phyloP scores from a whole-genome alignment of 108 stramenopile species.

The Parietichytrium sp. region DNA sequence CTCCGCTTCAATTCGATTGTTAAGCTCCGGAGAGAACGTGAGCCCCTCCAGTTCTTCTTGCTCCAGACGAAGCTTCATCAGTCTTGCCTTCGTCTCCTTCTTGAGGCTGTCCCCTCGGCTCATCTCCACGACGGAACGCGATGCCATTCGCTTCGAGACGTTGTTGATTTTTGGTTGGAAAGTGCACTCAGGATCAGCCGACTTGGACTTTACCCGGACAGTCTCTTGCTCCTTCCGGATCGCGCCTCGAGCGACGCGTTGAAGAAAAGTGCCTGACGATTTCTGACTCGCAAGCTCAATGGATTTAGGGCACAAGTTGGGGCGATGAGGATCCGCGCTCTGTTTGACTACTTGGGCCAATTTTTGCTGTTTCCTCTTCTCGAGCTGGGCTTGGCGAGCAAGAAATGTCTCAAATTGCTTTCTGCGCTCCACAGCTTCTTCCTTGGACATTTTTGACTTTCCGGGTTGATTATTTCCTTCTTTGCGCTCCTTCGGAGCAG shows the following conservation, averaged over 20 bases:
- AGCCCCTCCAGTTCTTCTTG: slow-evolving; percentile 53
- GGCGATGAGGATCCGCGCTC: slow-evolving; percentile 15
- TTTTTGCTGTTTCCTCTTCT: slow-evolving; percentile 51
- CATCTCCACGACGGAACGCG: slow-evolving; percentile 51
- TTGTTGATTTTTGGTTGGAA: slow-evolving; percentile 55
- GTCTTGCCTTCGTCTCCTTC: slow-evolving; percentile 53
- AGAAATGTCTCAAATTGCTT: slow-evolving; percentile 56
- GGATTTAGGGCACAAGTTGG: slow-evolving; percentile 50
- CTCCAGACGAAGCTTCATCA: slow-evolving; percentile 48
- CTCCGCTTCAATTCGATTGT: slow-evolving; percentile 42
- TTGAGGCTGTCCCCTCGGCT: slow-evolving; percentile 58
- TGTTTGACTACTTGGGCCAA: slow-evolving; percentile 38
- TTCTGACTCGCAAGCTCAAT: slow-evolving; percentile 41
- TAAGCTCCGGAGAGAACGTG: slow-evolving; percentile 53
- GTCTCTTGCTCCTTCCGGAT: slow-evolving; percentile 54
- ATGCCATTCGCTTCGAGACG: slow-evolving; percentile 30
- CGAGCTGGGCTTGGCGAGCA: slow-evolving; percentile 52
- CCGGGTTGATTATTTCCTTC: too few species aligned
- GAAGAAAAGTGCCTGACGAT: slow-evolving; percentile 53
- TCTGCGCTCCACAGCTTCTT: background rate
- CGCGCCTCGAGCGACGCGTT: slow-evolving; percentile 50
- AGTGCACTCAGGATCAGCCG: slow-evolving; percentile 55
- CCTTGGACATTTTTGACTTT: slow-evolving; percentile 5
- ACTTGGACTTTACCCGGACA: slow-evolving; percentile 44
- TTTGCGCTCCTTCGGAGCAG: background rate